A percentile compares a stretch with the other conserved stretches of the same genome.
Evolutionary conservation across 2,329 filamentous ascomycete species (phyloP).

Genomic region (Pezicula radicicola): DNA sequence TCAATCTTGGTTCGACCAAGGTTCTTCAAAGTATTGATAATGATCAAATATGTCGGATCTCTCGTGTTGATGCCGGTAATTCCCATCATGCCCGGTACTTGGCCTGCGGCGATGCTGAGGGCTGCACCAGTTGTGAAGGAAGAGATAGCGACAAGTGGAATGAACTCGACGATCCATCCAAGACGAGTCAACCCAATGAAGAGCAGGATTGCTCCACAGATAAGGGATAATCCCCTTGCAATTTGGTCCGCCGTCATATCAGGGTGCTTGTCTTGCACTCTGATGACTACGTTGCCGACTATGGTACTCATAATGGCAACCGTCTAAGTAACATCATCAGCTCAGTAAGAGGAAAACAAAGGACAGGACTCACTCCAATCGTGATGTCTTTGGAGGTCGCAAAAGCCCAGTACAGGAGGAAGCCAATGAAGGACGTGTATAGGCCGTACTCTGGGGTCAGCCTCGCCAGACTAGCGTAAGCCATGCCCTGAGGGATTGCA

Average conservation of each 20-base stretch:
- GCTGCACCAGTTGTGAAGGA: conserved; percentile 54
- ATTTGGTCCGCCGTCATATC: conserved; percentile 39
- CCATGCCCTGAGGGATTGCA: conserved; percentile 53
- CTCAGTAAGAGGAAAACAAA: neutral
- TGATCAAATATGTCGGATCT: conserved; percentile 43
- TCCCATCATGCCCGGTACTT: conserved; percentile 48
- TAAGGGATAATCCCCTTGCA: conserved; percentile 44
- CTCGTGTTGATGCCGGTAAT: conserved; percentile 48
- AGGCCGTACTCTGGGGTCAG: conserved; percentile 47
- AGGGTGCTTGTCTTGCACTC: conserved; percentile 35
- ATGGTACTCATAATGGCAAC: conserved; percentile 52
- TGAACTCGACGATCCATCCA: conserved; percentile 53
- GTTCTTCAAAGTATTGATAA: conserved; percentile 47
- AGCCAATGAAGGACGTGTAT: conserved; percentile 36
- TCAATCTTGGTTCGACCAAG: conserved; percentile 55
- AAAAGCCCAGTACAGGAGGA: conserved; percentile 36
- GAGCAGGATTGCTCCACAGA: conserved; percentile 46
- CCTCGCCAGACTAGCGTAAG: conserved; percentile 46
- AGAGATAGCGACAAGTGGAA: conserved; percentile 48
- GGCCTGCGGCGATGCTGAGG: conserved; percentile 47
- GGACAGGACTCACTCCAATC: conserved; percentile 16
- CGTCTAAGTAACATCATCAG: conserved; percentile 18
- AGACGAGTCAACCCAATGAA: conserved; percentile 47
- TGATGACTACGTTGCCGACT: conserved; percentile 45
- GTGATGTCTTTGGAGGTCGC: conserved; percentile 37